These are phyloP conservation scores for Fomitopsis betulina DNA, from an alignment of 1,284 basidiomycete species.

Conservation along the genomic window DNA sequence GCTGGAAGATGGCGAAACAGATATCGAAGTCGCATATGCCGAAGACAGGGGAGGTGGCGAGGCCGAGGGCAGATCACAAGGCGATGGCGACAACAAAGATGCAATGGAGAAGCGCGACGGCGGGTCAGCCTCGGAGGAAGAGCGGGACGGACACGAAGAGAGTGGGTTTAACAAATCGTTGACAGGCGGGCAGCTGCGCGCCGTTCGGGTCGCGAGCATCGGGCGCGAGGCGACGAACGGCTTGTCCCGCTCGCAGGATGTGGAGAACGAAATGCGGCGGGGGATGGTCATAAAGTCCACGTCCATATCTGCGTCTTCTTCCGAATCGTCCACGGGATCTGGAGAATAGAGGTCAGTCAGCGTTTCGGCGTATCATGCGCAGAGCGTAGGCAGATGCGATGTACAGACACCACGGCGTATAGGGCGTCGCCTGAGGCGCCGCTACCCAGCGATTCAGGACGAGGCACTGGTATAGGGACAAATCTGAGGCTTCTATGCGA, in stretches of 20 bases:
- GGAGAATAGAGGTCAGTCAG: neutral
- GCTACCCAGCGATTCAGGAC: neutral
- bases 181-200: conserved; percentile 3
- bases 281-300: conserved; percentile 16
- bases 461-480: neutral
- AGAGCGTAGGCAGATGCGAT: neutral
- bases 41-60: neutral
- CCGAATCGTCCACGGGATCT: conserved; percentile 8
- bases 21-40: neutral
- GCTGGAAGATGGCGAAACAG: neutral
- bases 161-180: neutral
- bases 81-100: neutral
- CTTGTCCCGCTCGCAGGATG: conserved; percentile 24
- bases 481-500: neutral
- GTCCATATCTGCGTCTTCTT: conserved; percentile 17
- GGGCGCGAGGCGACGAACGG: conserved; percentile 15
- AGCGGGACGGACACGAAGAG: neutral
- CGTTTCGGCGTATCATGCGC: neutral
- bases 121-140: neutral
- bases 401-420: neutral
- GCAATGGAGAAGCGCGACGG: neutral
- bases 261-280: conserved; percentile 28
- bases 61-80: neutral
- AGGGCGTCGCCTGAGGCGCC: neutral
- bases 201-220: neutral